Percentiles rank a stretch among this genome's conserved stretches.
Evolutionary conservation across 192 early-diverging fungal species (phyloP).

Genomic region (Coemansia sp.): DNA sequence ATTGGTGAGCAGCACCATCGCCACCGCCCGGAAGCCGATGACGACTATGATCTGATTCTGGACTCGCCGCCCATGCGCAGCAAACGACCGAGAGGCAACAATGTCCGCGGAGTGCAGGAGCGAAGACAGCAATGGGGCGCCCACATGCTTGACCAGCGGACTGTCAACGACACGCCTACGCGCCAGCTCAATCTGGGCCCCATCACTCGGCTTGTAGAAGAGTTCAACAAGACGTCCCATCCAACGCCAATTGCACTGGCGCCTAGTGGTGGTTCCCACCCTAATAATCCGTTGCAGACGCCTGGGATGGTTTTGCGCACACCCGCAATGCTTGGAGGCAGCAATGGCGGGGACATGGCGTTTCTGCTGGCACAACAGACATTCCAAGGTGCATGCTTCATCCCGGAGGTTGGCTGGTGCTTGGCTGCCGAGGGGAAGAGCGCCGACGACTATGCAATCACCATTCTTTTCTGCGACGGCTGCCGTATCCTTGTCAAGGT

Average conservation of each 20-base stretch:
- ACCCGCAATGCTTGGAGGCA: conserved; percentile 5
- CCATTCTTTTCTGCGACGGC: conserved; percentile 50
- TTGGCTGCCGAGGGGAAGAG: conserved; percentile 26
- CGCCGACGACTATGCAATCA: conserved; percentile 24
- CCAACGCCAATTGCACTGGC: neutral
- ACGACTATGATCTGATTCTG: neutral
- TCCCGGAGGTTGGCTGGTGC: conserved; percentile 55
- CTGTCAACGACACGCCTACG: conserved; percentile 40
- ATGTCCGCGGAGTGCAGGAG: neutral
- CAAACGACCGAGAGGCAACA: conserved; percentile 2
- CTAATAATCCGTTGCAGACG: conserved; percentile 14
- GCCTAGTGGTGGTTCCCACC: neutral
- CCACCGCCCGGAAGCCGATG: neutral
- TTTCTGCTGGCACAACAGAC: conserved; percentile 9
- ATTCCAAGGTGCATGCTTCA: conserved; percentile 35
- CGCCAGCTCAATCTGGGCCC: conserved; percentile 39
- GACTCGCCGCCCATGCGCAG: neutral
- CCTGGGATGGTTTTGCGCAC: conserved; percentile 24
- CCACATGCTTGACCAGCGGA: conserved; percentile 31
- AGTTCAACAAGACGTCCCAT: conserved; percentile 20
- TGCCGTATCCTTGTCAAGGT: conserved; percentile 40
- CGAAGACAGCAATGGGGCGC: conserved; percentile 21
- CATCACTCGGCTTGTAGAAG: conserved; percentile 37
- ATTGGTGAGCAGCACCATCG: neutral
- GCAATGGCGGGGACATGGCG: conserved; percentile 3